A percentile compares a stretch with the other conserved stretches of the same genome.
phyloP scores from a whole-genome alignment of 1,284 basidiomycete species.

The Melampsora occidentalis region DNA sequence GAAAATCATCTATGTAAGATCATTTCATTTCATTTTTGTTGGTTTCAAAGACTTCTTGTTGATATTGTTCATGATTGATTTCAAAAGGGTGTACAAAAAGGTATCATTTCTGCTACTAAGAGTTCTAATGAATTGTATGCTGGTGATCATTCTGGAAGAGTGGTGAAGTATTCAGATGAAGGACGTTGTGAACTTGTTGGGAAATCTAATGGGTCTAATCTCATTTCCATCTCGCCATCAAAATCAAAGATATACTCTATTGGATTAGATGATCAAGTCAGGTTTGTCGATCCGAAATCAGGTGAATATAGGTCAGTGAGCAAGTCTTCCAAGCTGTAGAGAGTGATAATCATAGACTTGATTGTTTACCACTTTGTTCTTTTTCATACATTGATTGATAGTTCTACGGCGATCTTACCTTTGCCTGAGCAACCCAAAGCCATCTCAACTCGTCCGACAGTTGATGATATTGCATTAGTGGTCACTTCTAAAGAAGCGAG shows the following conservation, averaged over 20 bases:
- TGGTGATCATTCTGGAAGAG: slow-evolving; percentile 67
- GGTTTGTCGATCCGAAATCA: slow-evolving; percentile 62
- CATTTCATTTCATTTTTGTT: not conserved
- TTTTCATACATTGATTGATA: not conserved
- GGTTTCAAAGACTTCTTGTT: not conserved
- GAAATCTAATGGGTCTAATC: slow-evolving; percentile 6
- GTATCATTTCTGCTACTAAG: slow-evolving; percentile 36
- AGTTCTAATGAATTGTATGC: slow-evolving; percentile 58
- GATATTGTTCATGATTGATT: not conserved
- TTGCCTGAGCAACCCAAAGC: slow-evolving; percentile 69
- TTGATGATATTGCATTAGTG: slow-evolving; percentile 65
- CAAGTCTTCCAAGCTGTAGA: not conserved
- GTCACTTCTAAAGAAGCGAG: slow-evolving; percentile 60
- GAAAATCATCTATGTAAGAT: slow-evolving; percentile 41
- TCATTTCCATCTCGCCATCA: slow-evolving; percentile 26
- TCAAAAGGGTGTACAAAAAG: slow-evolving; percentile 39
- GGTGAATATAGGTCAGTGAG: slow-evolving; percentile 41
- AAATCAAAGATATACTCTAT: slow-evolving; percentile 62
- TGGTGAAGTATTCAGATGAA: slow-evolving; percentile 62
- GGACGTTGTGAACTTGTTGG: slow-evolving; percentile 56
- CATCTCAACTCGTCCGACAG: slow-evolving; percentile 63
- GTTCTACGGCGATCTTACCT: slow-evolving; percentile 49
- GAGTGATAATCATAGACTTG: too few relatives aligned
- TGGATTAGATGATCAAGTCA: slow-evolving; percentile 75
- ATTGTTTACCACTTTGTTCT: too few relatives aligned